Evolutionary conservation across 2,329 filamentous ascomycete genomes (phyloP).

Genomic region (Botryotinia calthae): DNA sequence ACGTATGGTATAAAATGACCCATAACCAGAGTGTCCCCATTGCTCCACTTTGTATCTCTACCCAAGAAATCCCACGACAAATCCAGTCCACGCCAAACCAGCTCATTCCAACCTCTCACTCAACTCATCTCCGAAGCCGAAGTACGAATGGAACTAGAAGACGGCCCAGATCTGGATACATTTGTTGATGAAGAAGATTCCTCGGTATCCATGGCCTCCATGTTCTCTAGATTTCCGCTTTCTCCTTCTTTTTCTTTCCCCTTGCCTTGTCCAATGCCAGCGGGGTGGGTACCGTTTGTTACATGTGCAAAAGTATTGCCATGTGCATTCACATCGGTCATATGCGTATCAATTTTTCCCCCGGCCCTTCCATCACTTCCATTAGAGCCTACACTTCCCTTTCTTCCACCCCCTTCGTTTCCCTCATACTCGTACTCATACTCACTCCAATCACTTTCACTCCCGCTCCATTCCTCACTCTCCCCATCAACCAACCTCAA

Average conservation of each 20-base stretch:
- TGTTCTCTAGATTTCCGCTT: conserved; percentile 15
- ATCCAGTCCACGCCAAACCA: not conserved
- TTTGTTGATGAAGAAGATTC: conserved; percentile 27
- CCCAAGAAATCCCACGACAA: not conserved
- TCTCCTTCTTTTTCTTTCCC: conserved; percentile 16
- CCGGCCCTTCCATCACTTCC: not conserved
- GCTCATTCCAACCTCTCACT: not conserved
- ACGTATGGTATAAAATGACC: not conserved
- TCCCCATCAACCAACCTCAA: conserved; percentile 51
- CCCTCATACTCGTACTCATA: not conserved
- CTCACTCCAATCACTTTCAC: conserved; percentile 18
- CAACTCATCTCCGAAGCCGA: conserved; percentile 26
- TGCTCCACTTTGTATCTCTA: not conserved
- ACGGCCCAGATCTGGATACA: conserved; percentile 30
- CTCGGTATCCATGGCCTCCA: conserved; percentile 23
- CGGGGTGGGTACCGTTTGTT: not conserved
- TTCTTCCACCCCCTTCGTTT: not conserved
- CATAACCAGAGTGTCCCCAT: not conserved
- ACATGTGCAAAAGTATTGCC: conserved; percentile 23
- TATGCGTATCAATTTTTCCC: not conserved
- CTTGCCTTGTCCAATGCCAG: conserved; percentile 26
- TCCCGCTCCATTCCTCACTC: conserved; percentile 30
- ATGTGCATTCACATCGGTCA: conserved; percentile 23
- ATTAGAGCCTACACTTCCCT: not conserved
- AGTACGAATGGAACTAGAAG: conserved; percentile 32